Percentiles rank a stretch among this genome's conserved stretches.
Evolutionary conservation across 495 filamentous ascomycete species (phyloP).

Genomic region (Aspergillus sclerotioniger): DNA sequence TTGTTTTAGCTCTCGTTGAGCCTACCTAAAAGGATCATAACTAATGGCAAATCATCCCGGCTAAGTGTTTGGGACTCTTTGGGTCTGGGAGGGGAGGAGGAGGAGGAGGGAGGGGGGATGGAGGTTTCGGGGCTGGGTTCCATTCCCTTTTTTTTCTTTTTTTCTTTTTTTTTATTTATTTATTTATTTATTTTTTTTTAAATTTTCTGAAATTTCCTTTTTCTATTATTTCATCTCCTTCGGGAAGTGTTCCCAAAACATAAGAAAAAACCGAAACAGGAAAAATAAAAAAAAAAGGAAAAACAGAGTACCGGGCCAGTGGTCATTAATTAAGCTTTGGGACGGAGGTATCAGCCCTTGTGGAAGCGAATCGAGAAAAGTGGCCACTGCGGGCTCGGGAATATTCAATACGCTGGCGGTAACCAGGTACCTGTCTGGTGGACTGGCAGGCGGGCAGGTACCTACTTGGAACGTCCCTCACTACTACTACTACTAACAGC

Average conservation of each 20-base stretch:
- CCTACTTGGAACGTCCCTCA: too few relatives aligned
- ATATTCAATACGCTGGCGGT: slow-evolving; percentile 11
- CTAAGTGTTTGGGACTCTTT: background rate
- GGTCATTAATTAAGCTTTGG: slow-evolving; percentile 45
- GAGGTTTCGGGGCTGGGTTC: background rate
- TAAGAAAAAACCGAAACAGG: slow-evolving; percentile 2
- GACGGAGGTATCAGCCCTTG: slow-evolving; percentile 31
- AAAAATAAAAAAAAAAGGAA: slow-evolving; percentile 12
- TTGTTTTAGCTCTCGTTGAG: slow-evolving; percentile 24
- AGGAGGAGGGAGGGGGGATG: background rate
- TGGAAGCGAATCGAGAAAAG: slow-evolving; percentile 22
- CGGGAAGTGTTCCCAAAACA: background rate
- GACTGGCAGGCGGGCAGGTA: too few relatives aligned
- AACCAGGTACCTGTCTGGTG: background rate
- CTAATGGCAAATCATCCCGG: slow-evolving; percentile 17
- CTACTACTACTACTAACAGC: too few relatives aligned
- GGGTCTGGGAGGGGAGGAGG: background rate
- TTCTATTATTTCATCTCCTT: too few relatives aligned
- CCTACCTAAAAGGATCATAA: slow-evolving; percentile 12
- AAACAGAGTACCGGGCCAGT: slow-evolving; percentile 19
- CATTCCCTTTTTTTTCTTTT: too few relatives aligned
- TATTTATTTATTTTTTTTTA: too few relatives aligned
- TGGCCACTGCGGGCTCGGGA: slow-evolving; percentile 20
- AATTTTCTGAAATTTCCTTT: too few relatives aligned
- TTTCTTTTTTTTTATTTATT: too few relatives aligned